phyloP scores from a whole-genome alignment of 2,329 filamentous ascomycete genomes.

The Colletotrichum sp. region DNA sequence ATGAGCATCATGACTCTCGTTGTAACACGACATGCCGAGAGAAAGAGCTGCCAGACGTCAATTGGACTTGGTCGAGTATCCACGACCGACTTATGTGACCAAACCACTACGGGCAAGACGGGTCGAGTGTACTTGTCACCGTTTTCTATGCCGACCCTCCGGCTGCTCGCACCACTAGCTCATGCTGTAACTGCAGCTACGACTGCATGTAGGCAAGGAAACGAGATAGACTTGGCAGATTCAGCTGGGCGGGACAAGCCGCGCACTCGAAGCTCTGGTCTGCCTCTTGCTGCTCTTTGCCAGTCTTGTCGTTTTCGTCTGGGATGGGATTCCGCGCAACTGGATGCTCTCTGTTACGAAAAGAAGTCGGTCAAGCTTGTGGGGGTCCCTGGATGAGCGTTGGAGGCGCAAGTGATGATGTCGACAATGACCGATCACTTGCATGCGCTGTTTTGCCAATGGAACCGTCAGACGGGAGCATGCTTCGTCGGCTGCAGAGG shows the following conservation, averaged over 20 bases:
- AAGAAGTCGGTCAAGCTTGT: conserved; percentile 3
- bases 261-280: background rate
- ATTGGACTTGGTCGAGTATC: background rate
- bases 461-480: background rate
- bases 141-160: background rate
- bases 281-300: background rate
- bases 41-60: background rate
- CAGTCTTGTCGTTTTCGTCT: background rate
- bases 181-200: background rate
- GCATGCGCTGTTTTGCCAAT: background rate
- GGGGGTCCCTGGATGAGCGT: conserved; percentile 2
- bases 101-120: background rate
- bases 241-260: background rate
- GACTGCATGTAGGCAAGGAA: background rate
- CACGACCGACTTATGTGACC: background rate
- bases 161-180: background rate
- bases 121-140: conserved; percentile 6
- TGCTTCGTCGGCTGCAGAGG: background rate
- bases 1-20: conserved; percentile 1
- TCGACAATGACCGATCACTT: conserved; percentile 3
- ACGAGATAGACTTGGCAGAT: background rate
- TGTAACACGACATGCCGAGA: background rate
- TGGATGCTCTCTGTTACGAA: background rate
- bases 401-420: conserved; percentile 20
- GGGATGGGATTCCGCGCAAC: background rate